Base-by-base conservation (phyloP, 1,284 basidiomycete species). In the Ustilago cynodontis region DNA sequence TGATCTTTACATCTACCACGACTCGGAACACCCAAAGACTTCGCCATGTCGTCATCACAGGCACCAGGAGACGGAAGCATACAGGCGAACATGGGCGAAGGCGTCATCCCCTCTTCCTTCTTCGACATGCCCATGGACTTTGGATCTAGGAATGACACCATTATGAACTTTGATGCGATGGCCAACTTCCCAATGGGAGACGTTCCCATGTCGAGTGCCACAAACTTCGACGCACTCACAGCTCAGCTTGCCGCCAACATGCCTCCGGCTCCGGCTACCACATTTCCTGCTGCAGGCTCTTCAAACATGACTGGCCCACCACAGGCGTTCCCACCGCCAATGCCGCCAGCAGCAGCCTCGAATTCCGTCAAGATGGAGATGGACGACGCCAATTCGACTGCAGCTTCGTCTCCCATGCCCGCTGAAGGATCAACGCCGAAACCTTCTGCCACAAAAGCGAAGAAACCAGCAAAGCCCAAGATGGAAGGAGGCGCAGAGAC, bases 71-170 rank as follows among this genome's bases (percentile, higher is more conserved):
- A 53, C 31, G 60, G 33, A 37, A 49, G 22, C 53, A 37, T 60
- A 26, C 59, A 59, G 3, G 49, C 50, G 28, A 62, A 43, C 26
- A 41, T 43, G 16, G 57, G 61, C 35, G 59, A 65, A 60, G 65
- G 74, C 41, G 65, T 63, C 41, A 65, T 77, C 22, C 69, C 74
- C 2, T 61, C 65, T 0, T 71, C 69, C 31, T 77, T 77, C 59
- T 77, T 77, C 57, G 74, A 77, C 35, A 65, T 71, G 56, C 74
- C 74, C 7, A 59, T 77, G 28, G 69, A 77, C 22, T 58, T 65
- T 50, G 69, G 56, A n/a, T n/a, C 13, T 11, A 39, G 24, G 2
- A 39, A 29, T 10, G 41, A 67, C 28, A 45, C 0, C 18, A 60
- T 53, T 24, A 59, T 64, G 57, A 31, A 66, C 57, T 72, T 67